Percentiles rank a stretch among this genome's conserved stretches.
phyloP scores from a whole-genome alignment of 495 filamentous ascomycete genomes.

The Penicillium psychrofluorescens region DNA sequence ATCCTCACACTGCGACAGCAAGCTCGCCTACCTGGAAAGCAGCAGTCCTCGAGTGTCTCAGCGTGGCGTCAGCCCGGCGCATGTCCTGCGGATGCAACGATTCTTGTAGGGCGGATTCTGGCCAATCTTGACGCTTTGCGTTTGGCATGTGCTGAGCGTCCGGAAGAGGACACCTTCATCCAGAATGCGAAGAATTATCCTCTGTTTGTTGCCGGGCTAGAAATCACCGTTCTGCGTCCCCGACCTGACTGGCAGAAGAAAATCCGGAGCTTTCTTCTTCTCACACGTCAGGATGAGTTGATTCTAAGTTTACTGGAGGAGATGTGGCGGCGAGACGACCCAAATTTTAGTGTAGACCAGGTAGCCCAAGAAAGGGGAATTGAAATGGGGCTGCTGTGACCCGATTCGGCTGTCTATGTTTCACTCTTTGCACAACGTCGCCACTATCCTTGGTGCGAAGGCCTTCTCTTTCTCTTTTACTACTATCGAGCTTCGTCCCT shows the following conservation, averaged over 20 bases:
- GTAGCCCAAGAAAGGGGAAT: conserved; percentile 16
- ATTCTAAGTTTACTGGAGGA: conserved; percentile 22
- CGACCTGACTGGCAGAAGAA: conserved; percentile 14
- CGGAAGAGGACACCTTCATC: conserved; percentile 13
- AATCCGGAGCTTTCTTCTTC: conserved; percentile 7
- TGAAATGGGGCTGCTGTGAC: conserved; percentile 24
- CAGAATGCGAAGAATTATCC: conserved; percentile 25
- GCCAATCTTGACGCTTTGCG: conserved; percentile 25
- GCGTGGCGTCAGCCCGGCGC: conserved; percentile 2
- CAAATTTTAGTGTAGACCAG: conserved; percentile 12
- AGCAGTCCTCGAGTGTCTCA: neutral
- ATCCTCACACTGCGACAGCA: conserved; percentile 17
- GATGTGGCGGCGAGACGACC: conserved; percentile 15
- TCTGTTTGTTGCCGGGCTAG: conserved; percentile 18
- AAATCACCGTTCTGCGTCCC: conserved; percentile 11
- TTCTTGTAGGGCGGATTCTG: conserved; percentile 21
- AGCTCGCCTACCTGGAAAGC: neutral
- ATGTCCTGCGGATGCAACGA: conserved; percentile 10
- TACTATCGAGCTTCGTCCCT: neutral
- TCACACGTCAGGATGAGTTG: conserved; percentile 9
- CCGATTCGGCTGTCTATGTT: neutral
- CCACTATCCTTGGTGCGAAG: neutral
- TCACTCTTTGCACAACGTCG: neutral
- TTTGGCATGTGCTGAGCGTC: conserved; percentile 13
- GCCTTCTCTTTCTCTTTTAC: neutral